Conservation (phyloP, 805 yeast genomes). For the Yarrowia sp. region DNA sequence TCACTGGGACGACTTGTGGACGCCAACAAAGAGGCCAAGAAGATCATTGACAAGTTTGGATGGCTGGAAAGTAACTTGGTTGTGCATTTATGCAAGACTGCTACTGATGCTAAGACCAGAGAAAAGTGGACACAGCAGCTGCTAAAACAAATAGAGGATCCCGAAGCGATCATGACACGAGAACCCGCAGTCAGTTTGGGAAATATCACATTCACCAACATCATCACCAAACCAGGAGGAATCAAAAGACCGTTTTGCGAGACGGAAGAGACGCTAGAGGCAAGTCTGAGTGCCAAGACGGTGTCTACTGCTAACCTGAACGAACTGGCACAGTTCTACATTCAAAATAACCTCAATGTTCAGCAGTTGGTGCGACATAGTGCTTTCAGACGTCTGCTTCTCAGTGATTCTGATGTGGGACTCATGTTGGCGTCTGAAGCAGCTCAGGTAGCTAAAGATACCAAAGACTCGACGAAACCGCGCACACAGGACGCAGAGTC, state of each 20-base stretch:
- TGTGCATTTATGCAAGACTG: conserved; percentile 1
- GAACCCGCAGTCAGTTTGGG: background rate
- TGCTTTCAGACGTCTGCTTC: background rate
- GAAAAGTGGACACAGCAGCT: background rate
- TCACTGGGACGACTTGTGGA: background rate
- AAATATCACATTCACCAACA: conserved; percentile 13
- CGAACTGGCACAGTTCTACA: background rate
- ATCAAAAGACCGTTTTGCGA: conserved; percentile 7
- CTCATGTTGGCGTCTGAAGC: conserved; percentile 17
- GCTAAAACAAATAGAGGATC: background rate
- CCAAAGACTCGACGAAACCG: background rate
- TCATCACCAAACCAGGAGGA: conserved; percentile 15
- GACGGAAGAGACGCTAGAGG: background rate
- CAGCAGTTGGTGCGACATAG: background rate
- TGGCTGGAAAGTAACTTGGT: conserved; percentile 16
- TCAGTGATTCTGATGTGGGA: background rate
- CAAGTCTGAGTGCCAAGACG: background rate
- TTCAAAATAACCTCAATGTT: background rate
- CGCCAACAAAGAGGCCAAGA: background rate
- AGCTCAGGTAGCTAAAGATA: background rate
- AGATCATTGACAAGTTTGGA: background rate
- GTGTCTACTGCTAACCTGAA: background rate
- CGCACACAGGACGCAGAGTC: background rate
- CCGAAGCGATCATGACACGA: background rate
- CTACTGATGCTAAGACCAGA: background rate